These are phyloP conservation scores for Venustampulla echinocandica DNA, from an alignment of 495 filamentous ascomycete species.

Conservation along the genomic window DNA sequence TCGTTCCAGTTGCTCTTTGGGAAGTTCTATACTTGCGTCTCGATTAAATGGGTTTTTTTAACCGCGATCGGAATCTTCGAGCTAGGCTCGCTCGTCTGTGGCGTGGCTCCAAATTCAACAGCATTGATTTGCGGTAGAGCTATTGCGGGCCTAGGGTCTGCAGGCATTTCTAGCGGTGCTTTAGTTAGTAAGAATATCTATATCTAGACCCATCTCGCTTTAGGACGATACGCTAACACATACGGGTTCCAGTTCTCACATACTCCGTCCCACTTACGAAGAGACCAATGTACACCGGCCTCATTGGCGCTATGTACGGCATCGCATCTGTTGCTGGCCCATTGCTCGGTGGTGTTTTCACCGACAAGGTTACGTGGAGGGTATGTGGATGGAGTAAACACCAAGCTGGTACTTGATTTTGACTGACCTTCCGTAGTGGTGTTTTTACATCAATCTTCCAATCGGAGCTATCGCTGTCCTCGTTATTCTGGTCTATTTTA, in stretches of 20 bases:
- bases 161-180: slow-evolving; percentile 28
- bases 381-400: not conserved
- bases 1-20: slow-evolving; percentile 45
- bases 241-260: slow-evolving; percentile 45
- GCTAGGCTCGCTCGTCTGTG: slow-evolving; percentile 45
- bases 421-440: slow-evolving; percentile 48
- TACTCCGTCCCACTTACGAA: slow-evolving; percentile 61
- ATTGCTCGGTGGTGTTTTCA: slow-evolving; percentile 46
- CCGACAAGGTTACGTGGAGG: slow-evolving; percentile 31
- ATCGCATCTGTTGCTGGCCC: slow-evolving; percentile 64
- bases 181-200: not conserved
- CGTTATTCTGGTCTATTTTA: slow-evolving; percentile 34
- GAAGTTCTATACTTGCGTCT: slow-evolving; percentile 20
- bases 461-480: slow-evolving; percentile 39
- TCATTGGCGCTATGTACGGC: slow-evolving; percentile 48
- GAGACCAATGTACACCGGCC: slow-evolving; percentile 51
- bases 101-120: slow-evolving; percentile 42
- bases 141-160: slow-evolving; percentile 42
- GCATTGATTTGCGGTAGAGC: slow-evolving; percentile 49
- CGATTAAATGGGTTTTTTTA: slow-evolving; percentile 32
- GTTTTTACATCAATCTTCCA: slow-evolving; percentile 57
- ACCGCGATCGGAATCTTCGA: slow-evolving; percentile 34
- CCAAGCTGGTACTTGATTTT: slow-evolving; percentile 13
- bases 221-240: not conserved
- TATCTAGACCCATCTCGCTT: not conserved